phyloP scores from a whole-genome alignment of 2,329 filamentous ascomycete genomes.

The Pseudopyrenochaeta lycopersici region DNA sequence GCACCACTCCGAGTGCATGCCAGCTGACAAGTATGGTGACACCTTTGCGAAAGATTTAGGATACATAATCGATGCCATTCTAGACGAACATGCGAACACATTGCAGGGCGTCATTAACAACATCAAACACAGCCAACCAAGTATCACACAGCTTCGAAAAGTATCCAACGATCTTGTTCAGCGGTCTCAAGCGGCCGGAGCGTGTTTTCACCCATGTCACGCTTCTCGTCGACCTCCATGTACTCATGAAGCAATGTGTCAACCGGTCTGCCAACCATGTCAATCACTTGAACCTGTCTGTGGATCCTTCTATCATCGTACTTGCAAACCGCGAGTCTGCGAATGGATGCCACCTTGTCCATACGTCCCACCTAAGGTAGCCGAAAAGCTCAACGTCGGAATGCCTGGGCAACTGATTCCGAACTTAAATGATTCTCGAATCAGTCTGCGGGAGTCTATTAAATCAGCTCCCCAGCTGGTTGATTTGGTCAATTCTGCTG shows the following conservation, averaged over 20 bases:
- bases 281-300: not conserved
- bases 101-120: slow-evolving; percentile 53
- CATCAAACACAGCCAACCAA: slow-evolving; percentile 35
- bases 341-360: slow-evolving; percentile 18
- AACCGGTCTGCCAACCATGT: slow-evolving; percentile 4
- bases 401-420: slow-evolving; percentile 31
- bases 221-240: slow-evolving; percentile 4
- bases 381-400: slow-evolving; percentile 38
- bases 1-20: slow-evolving; percentile 22
- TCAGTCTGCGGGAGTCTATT: slow-evolving; percentile 27
- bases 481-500: slow-evolving; percentile 47
- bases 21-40: slow-evolving; percentile 33
- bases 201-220: slow-evolving; percentile 7
- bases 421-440: slow-evolving; percentile 42
- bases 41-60: slow-evolving; percentile 47
- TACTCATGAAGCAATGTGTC: not conserved
- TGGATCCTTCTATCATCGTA: slow-evolving; percentile 2
- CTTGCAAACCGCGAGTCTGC: slow-evolving; percentile 11
- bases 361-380: slow-evolving; percentile 27
- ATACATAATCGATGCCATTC: slow-evolving; percentile 50
- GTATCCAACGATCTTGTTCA: slow-evolving; percentile 30
- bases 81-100: slow-evolving; percentile 51
- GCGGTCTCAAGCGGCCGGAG: slow-evolving; percentile 10
- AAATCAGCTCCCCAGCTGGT: slow-evolving; percentile 47
- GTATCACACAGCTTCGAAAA: slow-evolving; percentile 23